These are phyloP conservation scores for Lactarius indigo DNA, from an alignment of 768 basidiomycete genomes.

Conservation along the genomic window DNA sequence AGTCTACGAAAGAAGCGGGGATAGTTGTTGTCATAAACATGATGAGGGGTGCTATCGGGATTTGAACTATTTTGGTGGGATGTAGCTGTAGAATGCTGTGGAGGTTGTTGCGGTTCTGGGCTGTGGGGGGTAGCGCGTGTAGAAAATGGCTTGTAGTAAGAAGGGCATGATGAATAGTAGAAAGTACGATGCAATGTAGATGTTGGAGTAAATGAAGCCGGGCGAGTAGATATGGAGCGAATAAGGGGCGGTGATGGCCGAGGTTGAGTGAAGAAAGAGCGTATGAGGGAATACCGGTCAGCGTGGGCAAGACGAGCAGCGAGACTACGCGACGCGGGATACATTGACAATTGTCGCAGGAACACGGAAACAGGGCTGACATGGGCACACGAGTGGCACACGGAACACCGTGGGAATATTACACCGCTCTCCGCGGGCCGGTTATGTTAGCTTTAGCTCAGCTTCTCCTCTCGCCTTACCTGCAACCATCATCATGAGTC, in stretches of 20 bases:
- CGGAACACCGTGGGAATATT: slow-evolving; percentile 12
- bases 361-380: not conserved
- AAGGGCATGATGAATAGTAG: not conserved
- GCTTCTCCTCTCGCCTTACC: not conserved
- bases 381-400: too few species aligned
- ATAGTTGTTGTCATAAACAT: slow-evolving; percentile 60
- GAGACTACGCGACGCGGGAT: slow-evolving; percentile 12
- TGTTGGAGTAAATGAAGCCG: not conserved
- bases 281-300: slow-evolving; percentile 30
- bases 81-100: not conserved
- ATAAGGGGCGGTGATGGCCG: not conserved
- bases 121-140: not conserved
- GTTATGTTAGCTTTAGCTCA: not conserved
- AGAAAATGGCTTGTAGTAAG: not conserved
- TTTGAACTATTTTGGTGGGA: not conserved
- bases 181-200: slow-evolving; percentile 4
- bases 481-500: slow-evolving; percentile 27
- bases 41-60: slow-evolving; percentile 26
- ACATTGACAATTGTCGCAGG: slow-evolving; percentile 1
- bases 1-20: slow-evolving; percentile 79
- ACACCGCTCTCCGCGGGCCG: not conserved
- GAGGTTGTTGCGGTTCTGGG: not conserved
- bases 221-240: not conserved
- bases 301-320: slow-evolving; percentile 14
- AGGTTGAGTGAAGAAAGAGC: slow-evolving; percentile 26